phyloP scores from a whole-genome alignment of 2,329 filamentous ascomycete genomes.

The Trichophyton benhamiae region DNA sequence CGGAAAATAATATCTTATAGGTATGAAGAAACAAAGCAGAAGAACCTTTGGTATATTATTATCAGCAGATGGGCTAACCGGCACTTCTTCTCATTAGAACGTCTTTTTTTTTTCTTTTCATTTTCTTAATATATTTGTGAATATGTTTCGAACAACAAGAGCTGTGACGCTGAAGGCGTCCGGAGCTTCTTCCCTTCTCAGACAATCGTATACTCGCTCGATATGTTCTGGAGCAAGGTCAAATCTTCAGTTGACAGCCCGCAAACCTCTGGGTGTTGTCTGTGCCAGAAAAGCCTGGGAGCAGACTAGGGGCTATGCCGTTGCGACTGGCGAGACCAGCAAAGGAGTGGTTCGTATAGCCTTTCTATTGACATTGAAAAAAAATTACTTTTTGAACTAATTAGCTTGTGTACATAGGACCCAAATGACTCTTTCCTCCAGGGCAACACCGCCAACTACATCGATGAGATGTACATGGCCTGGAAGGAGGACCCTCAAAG shows the following conservation, averaged over 20 bases:
- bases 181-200: conserved; percentile 27
- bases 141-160: conserved; percentile 14
- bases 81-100: neutral
- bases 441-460: conserved; percentile 95
- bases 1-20: conserved; percentile 1
- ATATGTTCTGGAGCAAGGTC: conserved; percentile 9
- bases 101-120: neutral
- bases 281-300: conserved; percentile 24
- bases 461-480: conserved; percentile 98
- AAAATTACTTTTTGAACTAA: conserved; percentile 1
- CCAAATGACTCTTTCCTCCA: conserved; percentile 93
- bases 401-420: conserved; percentile 39
- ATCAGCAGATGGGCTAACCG: neutral
- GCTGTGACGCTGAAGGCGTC: conserved; percentile 28
- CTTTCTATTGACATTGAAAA: conserved; percentile 10
- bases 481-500: conserved; percentile 91
- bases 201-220: conserved; percentile 18
- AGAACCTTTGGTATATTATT: neutral
- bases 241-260: conserved; percentile 26
- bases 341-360: conserved; percentile 46
- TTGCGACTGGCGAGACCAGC: conserved; percentile 45
- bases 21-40: neutral
- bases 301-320: conserved; percentile 46
- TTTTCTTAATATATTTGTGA: neutral
- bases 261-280: conserved; percentile 34